A percentile compares a stretch with the other conserved stretches of the same genome.
These are phyloP conservation scores for Sclerotinia sclerotiorum DNA, from an alignment of 2,329 filamentous ascomycete species.

Conservation along the genomic window DNA sequence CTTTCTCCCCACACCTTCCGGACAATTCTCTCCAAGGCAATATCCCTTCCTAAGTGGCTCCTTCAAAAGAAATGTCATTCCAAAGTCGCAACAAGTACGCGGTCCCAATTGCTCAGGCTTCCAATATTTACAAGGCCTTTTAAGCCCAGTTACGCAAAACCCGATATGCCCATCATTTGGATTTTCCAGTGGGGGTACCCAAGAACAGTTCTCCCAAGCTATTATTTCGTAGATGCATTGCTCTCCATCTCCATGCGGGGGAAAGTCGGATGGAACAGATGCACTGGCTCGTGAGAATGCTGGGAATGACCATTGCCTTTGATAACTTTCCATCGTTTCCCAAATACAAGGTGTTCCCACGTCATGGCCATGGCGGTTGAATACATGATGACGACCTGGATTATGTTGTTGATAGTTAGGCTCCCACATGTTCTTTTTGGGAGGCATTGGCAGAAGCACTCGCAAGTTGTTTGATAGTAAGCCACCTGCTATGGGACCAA, in stretches of 20 bases:
- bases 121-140: neutral
- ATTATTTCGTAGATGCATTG: neutral
- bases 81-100: neutral
- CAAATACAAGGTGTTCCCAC: neutral
- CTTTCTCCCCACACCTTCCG: neutral
- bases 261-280: neutral
- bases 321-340: neutral
- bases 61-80: neutral
- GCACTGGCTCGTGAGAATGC: neutral
- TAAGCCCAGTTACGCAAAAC: neutral
- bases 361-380: neutral
- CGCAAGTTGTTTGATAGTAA: neutral
- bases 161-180: neutral
- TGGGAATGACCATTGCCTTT: conserved; percentile 8
- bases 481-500: neutral
- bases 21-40: conserved; percentile 10
- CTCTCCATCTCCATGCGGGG: no score
- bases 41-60: neutral
- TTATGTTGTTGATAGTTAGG: neutral
- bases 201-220: neutral
- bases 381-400: neutral
- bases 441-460: neutral
- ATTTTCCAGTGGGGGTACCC: fast-evolving
- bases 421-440: neutral
- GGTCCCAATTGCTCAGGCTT: neutral